Evolutionary conservation across 192 early-diverging fungal species (phyloP), one percentile per base, ranked within the genome.

Genomic region (Tieghemiomyces parasiticus): DNA sequence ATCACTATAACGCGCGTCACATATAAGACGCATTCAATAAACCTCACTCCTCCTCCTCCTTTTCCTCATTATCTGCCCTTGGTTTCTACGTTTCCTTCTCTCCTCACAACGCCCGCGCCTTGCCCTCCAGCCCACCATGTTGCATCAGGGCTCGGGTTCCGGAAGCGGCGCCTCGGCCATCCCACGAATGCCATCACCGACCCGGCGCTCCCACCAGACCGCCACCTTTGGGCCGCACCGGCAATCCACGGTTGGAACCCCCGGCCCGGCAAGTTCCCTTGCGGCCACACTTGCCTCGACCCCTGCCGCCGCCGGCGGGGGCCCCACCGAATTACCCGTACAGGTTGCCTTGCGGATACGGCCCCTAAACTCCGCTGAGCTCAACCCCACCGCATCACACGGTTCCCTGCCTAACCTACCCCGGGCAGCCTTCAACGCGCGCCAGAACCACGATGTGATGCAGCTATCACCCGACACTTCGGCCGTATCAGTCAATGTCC

Each of bases 281-380:
- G 4, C 4, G 6, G 52, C 52, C 20, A 29, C 52, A 16, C 32
- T 16, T 16, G 8, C 52, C 6, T 54, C 52, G 28, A 29, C 52
- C 1, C 29, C 28, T 48, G 65, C 62, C 44, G 64, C n/a, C n/a
- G n/a, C n/a, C n/a, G n/a, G n/a, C n/a, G n/a, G n/a, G n/a, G n/a
- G n/a, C n/a, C n/a, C 65, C 62, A 65, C 61, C 44, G 58, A 65
- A 14, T 63, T 77, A 42, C 71, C 75, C n/a, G 71, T 77, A 38
- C 52, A 54, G 29, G 75, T 77, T 1, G 75, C 75, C 3, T 67
- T 77, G 49, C 75, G 75, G 10, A 60, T 77, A 56, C 67, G 75
- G 46, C 71, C 75, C 28, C 56, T 73, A 51, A 8, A 59, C 0
- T 24, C n/a, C 33, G 19, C 55, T 9, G 20, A 14, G 22, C 28